phyloP scores from a whole-genome alignment of 1,284 basidiomycete species.

The Lignosus rhinocerotis region DNA sequence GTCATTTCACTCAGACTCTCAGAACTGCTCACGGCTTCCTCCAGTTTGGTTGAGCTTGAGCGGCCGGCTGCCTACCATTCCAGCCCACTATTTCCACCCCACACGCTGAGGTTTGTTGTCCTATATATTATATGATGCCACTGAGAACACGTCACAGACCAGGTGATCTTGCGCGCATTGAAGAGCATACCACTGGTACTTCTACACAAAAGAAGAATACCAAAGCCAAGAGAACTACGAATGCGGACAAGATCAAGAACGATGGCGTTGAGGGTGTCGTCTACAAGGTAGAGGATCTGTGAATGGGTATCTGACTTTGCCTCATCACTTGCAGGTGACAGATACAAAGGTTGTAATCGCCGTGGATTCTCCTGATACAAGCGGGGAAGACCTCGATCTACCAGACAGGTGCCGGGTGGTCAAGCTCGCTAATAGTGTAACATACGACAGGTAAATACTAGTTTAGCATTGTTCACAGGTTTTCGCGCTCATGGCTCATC shows the following conservation, averaged over 20 bases:
- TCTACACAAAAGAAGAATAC: conserved; percentile 45
- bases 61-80: conserved; percentile 81
- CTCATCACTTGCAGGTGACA: conserved; percentile 53
- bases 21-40: conserved; percentile 28
- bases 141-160: conserved; percentile 21
- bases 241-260: conserved; percentile 35
- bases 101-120: conserved; percentile 69
- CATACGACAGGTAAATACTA: conserved; percentile 75
- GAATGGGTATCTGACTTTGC: not conserved
- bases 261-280: conserved; percentile 71
- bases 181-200: conserved; percentile 57
- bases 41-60: conserved; percentile 84
- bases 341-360: conserved; percentile 79
- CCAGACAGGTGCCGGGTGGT: conserved; percentile 83
- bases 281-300: conserved; percentile 56
- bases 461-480: not conserved
- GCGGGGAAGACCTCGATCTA: conserved; percentile 69
- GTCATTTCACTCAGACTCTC: not conserved
- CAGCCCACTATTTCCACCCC: conserved; percentile 74
- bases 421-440: conserved; percentile 90
- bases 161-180: conserved; percentile 84
- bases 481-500: not conserved
- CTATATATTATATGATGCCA: conserved; percentile 1
- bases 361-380: conserved; percentile 58
- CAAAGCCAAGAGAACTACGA: conserved; percentile 45